These are phyloP conservation scores for Aquilaria yunnanensis DNA, from an alignment of 345 rosid genomes.

Conservation along the genomic window DNA sequence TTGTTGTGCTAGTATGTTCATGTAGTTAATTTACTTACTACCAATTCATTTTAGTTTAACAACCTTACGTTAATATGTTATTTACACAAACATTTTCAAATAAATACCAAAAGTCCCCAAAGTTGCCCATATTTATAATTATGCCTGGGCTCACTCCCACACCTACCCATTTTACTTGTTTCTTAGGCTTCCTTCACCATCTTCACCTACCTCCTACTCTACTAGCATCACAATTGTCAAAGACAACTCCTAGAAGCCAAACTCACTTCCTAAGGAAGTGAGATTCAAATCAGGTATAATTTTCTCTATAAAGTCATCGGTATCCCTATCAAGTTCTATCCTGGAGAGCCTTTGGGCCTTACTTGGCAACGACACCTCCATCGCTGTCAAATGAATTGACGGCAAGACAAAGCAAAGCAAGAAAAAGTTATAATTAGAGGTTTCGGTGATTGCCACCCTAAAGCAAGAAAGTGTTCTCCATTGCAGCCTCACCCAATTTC, in stretches of 20 bases:
- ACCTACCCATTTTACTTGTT: constrained; percentile 59
- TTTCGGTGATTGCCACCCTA: constrained; percentile 58
- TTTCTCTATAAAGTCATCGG: constrained; percentile 80
- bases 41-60: too few species aligned
- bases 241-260: constrained; percentile 36
- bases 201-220: constrained; percentile 3
- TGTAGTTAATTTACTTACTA: too few species aligned
- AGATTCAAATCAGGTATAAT: constrained; percentile 77
- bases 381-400: constrained; percentile 62
- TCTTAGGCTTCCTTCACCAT: constrained; percentile 45
- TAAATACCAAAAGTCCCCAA: too few species aligned
- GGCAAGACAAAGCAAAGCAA: constrained; percentile 48
- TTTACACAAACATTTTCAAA: too few species aligned
- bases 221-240: constrained; percentile 36
- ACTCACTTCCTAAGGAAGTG: constrained; percentile 48
- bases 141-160: neutral
- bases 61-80: too few species aligned
- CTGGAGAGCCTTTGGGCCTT: constrained; percentile 68
- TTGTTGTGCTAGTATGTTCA: too few species aligned
- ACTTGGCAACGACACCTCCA: constrained; percentile 39
- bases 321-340: constrained; percentile 54
- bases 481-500: constrained; percentile 26
- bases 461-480: constrained; percentile 43
- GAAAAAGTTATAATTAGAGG: constrained; percentile 52
- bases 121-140: too few species aligned